phyloP scores from a whole-genome alignment of 176 grass and related monocot genomes.

The Ampelocalamus luodianensis region DNA sequence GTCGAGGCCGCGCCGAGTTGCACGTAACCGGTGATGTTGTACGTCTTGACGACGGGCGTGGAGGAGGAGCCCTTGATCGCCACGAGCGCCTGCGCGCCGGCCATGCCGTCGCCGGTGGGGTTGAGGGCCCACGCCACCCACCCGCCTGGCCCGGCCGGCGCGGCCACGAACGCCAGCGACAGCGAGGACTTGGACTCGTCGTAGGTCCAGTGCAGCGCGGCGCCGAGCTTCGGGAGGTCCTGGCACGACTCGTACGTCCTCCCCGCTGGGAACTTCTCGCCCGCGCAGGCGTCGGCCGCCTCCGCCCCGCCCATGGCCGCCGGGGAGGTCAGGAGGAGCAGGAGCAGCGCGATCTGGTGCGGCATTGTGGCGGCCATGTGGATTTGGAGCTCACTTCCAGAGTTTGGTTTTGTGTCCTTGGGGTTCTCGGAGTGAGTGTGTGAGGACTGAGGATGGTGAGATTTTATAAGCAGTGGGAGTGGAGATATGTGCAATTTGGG shows the following conservation, averaged over 20 bases:
- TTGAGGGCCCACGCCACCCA: conserved; percentile 84
- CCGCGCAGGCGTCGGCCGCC: conserved; percentile 28
- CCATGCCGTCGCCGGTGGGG: conserved; percentile 67
- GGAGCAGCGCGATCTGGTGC: conserved; percentile 35
- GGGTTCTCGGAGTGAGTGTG: not conserved
- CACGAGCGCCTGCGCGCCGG: conserved; percentile 67
- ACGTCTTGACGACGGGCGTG: conserved; percentile 50
- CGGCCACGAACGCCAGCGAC: conserved; percentile 66
- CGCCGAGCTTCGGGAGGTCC: conserved; percentile 65
- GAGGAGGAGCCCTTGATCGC: conserved; percentile 34
- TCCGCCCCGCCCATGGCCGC: not conserved
- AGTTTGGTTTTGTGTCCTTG: not conserved
- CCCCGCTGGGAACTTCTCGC: conserved; percentile 60
- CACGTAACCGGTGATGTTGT: conserved; percentile 58
- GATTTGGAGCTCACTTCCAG: not conserved
- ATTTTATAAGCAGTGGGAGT: conserved; percentile 32
- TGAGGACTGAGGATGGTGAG: not conserved
- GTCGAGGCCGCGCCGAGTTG: conserved; percentile 20
- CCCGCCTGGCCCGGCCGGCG: conserved; percentile 48
- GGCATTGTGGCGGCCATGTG: conserved; percentile 11
- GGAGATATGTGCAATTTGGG: not conserved
- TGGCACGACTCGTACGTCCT: conserved; percentile 49
- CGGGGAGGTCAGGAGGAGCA: conserved; percentile 31
- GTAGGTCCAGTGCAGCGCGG: conserved; percentile 72
- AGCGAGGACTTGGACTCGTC: conserved; percentile 42